A percentile compares a stretch with the other conserved stretches of the same genome.
phyloP scores from a whole-genome alignment of 129 eudicot species.

The Logfia minima region DNA sequence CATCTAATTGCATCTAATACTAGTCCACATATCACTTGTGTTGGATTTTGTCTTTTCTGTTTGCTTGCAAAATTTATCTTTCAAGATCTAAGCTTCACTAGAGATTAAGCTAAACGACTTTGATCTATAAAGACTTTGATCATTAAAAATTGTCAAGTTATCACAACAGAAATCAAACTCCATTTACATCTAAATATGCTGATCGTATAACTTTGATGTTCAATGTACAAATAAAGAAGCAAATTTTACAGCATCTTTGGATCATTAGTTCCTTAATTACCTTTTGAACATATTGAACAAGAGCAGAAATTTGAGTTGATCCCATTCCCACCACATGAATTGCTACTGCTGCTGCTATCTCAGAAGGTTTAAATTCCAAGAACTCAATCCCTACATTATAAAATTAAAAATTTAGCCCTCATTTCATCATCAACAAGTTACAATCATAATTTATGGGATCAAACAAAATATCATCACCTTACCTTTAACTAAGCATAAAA shows the following conservation, averaged over 20 bases:
- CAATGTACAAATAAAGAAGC: constrained; percentile 14
- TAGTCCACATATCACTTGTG: background rate
- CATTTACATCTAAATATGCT: background rate
- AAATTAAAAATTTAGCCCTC: constrained; percentile 23
- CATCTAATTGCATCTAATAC: background rate
- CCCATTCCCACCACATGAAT: constrained; percentile 46
- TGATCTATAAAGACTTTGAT: background rate
- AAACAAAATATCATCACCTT: background rate
- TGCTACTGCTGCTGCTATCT: constrained; percentile 80
- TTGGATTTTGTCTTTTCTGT: constrained; percentile 3
- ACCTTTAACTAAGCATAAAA: constrained; percentile 57
- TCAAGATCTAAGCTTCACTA: background rate
- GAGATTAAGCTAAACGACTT: background rate
- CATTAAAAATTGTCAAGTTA: too few species aligned
- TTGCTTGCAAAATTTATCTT: background rate
- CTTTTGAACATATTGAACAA: constrained; percentile 44
- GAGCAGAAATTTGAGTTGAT: constrained; percentile 45
- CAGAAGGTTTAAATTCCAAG: constrained; percentile 75
- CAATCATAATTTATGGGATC: background rate
- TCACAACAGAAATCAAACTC: background rate
- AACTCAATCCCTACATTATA: constrained; percentile 57
- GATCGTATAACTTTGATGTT: background rate
- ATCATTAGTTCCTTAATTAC: constrained; percentile 26
- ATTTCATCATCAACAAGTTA: background rate
- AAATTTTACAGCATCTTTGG: constrained; percentile 4